Evolutionary conservation across 1,284 basidiomycete species (phyloP).

Genomic region (Irpex sp.): DNA sequence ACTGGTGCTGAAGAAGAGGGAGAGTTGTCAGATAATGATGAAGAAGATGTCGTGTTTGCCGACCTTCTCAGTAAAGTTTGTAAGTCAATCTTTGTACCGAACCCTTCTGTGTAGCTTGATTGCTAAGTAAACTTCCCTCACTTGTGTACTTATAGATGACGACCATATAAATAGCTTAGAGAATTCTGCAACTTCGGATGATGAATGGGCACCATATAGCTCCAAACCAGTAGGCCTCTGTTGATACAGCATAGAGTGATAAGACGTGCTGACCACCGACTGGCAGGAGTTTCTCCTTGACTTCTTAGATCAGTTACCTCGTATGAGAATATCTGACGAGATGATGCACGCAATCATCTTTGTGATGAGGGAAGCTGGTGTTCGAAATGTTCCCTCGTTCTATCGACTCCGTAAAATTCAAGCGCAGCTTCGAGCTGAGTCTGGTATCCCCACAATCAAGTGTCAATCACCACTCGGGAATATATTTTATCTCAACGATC

Average conservation of each 20-base stretch:
- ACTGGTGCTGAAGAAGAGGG: too few species aligned
- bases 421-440: not conserved
- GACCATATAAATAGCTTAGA: too few species aligned
- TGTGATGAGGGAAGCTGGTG: not conserved
- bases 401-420: not conserved
- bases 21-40: too few species aligned
- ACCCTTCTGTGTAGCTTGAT: too few species aligned
- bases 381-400: not conserved
- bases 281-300: not conserved
- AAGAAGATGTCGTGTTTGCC: too few species aligned
- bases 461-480: not conserved
- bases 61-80: too few species aligned
- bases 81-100: too few species aligned
- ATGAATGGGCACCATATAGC: not conserved
- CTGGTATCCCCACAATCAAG: not conserved
- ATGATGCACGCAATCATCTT: not conserved
- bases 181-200: too few species aligned
- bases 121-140: too few species aligned
- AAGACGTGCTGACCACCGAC: not conserved
- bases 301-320: not conserved
- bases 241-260: not conserved
- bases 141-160: too few species aligned
- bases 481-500: not conserved
- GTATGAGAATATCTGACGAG: not conserved
- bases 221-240: not conserved